Base-by-base conservation (phyloP, 345 rosid species). In the Lumnitzera racemosa region DNA sequence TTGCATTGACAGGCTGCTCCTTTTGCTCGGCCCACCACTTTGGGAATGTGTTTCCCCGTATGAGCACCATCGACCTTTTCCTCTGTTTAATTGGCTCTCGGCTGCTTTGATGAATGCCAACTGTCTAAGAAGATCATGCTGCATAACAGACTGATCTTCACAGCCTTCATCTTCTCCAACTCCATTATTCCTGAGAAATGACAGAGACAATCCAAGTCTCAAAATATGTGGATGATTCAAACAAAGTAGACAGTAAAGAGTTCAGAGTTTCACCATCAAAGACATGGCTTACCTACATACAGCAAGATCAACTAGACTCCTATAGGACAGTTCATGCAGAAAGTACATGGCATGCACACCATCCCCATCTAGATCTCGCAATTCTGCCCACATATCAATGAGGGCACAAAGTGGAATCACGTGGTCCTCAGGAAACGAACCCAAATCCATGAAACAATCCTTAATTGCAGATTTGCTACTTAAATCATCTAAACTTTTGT, bases 401-500 rank as follows among this genome's bases (percentile, higher is more conserved):
- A 85, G 74, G 13, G 74, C 61, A 5, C 78, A 54, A 15, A 76
- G 74, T 14, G 82, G 80, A 57, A 81, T 80, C 73, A 53, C 67
- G 51, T 72, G 83, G 61, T 77, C 96, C 66, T 83, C 85, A 2
- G 79, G 81, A 68, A 88, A 88, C 23, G 65, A 78, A 3, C 88
- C 80, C 24, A 85, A 63, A 64, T 85, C 91, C 74, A 80, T 59
- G 76, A 69, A 88, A 57, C 89, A 85, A 47, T 85, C 78, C 70
- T 73, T 78, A 1, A 67, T 14, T 24, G 16, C 20, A 58, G 23
- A 56, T 50, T 50, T 16, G 13, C 24, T 11, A 29, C 69, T 53
- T 47, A 85, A 56, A 27, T 74, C 67, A 53, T 69, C 52, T 57
- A 88, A 70, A 67, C 89, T 86, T 51, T 68, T 82, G 31, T 68